A percentile compares a stretch with the other conserved stretches of the same genome.
Evolutionary conservation across 2,329 filamentous ascomycete genomes (phyloP).

Genomic region (Cryphonectria carpinicola): DNA sequence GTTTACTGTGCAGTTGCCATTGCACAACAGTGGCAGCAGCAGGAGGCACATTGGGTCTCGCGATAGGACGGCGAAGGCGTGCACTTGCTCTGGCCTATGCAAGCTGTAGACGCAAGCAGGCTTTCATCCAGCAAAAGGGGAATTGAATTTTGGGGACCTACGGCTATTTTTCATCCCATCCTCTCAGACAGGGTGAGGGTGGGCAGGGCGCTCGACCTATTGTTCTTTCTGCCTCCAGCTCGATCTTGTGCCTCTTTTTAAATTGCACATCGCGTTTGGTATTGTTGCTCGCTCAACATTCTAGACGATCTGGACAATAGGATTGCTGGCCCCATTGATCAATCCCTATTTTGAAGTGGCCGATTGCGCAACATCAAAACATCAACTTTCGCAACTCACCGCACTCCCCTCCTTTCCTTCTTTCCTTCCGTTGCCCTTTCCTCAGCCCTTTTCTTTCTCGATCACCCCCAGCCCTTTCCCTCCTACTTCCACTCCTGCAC

Average conservation of each 20-base stretch:
- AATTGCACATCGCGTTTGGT: background rate
- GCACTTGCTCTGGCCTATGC: background rate
- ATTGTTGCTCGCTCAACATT: background rate
- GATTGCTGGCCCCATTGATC: slow-evolving; percentile 8
- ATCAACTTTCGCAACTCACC: slow-evolving; percentile 1
- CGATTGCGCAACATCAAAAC: slow-evolving; percentile 6
- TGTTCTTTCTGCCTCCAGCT: background rate
- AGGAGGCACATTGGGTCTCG: background rate
- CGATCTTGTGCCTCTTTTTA: background rate
- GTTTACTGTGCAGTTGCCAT: background rate
- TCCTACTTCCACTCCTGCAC: background rate
- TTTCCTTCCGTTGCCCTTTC: slow-evolving; percentile 17
- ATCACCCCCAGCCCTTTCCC: slow-evolving; percentile 9
- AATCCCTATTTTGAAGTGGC: background rate
- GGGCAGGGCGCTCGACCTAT: background rate
- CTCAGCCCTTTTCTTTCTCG: slow-evolving; percentile 4
- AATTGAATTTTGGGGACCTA: background rate
- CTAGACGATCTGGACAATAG: background rate
- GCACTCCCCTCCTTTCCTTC: slow-evolving; percentile 3
- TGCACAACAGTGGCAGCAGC: background rate
- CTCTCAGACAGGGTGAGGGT: too few relatives aligned
- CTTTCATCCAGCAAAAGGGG: background rate
- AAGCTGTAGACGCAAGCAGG: background rate
- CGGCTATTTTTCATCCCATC: background rate
- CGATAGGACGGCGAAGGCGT: background rate